Conservation (phyloP, 2,329 filamentous ascomycete genomes). For the Colletotrichum sp. region DNA sequence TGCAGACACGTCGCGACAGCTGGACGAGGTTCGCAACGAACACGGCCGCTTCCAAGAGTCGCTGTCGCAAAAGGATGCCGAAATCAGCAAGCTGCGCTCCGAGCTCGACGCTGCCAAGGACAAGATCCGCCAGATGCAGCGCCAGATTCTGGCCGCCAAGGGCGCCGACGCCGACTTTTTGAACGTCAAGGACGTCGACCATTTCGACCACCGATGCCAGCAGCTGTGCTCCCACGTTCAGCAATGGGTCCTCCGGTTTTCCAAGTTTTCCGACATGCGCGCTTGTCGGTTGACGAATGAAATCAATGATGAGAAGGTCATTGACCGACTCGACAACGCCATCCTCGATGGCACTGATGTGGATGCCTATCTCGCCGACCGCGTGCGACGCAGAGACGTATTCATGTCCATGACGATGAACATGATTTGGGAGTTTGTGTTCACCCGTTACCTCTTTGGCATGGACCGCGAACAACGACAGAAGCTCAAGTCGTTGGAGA, state of each 20-base stretch:
- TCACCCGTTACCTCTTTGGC: slow-evolving; percentile 96
- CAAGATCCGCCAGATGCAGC: slow-evolving; percentile 57
- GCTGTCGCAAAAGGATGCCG: slow-evolving; percentile 81
- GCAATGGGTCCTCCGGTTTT: slow-evolving; percentile 97
- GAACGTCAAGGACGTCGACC: slow-evolving; percentile 83
- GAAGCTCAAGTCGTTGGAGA: slow-evolving; percentile 95
- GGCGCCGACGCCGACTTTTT: slow-evolving; percentile 76
- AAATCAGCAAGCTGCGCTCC: slow-evolving; percentile 78
- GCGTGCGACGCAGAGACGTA: slow-evolving; percentile 86
- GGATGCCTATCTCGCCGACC: slow-evolving; percentile 84
- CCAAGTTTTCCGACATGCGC: slow-evolving; percentile 94
- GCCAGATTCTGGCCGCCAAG: slow-evolving; percentile 62
- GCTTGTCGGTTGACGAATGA: slow-evolving; percentile 83
- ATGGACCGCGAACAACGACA: slow-evolving; percentile 98
- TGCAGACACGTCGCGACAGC: slow-evolving; percentile 67
- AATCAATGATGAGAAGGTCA: slow-evolving; percentile 89
- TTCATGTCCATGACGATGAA: slow-evolving; percentile 99
- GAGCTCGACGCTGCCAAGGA: slow-evolving; percentile 78
- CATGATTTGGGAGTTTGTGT: slow-evolving; percentile 99
- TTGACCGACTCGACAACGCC: slow-evolving; percentile 92
- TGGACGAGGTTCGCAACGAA: slow-evolving; percentile 70
- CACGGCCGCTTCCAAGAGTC: slow-evolving; percentile 69
- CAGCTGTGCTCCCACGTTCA: slow-evolving; percentile 95
- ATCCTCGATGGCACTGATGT: slow-evolving; percentile 95
- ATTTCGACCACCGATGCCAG: slow-evolving; percentile 93